Percentiles rank a stretch among this genome's conserved stretches.
These are phyloP conservation scores for Nakazawaea wickerhamii DNA, from an alignment of 805 yeast genomes.

Conservation along the genomic window DNA sequence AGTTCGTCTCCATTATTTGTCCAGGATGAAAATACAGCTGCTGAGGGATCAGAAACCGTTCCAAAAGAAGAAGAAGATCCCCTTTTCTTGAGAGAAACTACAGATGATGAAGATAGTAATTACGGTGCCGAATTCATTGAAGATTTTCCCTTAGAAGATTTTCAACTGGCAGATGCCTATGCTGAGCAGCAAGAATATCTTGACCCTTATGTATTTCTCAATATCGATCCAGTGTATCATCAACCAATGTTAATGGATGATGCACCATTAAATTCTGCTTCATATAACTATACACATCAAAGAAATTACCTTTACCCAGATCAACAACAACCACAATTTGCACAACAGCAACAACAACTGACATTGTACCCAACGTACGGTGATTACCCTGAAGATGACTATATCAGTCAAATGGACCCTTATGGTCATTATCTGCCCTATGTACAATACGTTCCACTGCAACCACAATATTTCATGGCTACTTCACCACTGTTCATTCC, in stretches of 20 bases:
- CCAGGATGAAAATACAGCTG: not conserved
- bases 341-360: not conserved
- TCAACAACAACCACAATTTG: not conserved
- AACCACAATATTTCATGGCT: not conserved
- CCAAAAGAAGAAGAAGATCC: not conserved
- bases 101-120: slow-evolving; percentile 17
- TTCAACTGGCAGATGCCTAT: slow-evolving; percentile 39
- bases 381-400: not conserved
- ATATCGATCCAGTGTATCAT: slow-evolving; percentile 13
- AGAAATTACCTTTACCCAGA: not conserved
- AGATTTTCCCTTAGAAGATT: slow-evolving; percentile 69
- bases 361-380: not conserved
- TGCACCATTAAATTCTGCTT: not conserved
- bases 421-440: not conserved
- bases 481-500: not conserved
- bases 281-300: not conserved
- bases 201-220: slow-evolving; percentile 25
- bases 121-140: not conserved
- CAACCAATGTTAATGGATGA: slow-evolving; percentile 13
- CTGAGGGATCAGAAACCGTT: not conserved
- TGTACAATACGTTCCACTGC: not conserved
- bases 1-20: not conserved
- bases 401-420: not conserved
- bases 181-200: slow-evolving; percentile 15
- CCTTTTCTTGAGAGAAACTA: no score